Evolutionary conservation across 2,329 filamentous ascomycete species (phyloP).

Genomic region (Ramularia endophylla): DNA sequence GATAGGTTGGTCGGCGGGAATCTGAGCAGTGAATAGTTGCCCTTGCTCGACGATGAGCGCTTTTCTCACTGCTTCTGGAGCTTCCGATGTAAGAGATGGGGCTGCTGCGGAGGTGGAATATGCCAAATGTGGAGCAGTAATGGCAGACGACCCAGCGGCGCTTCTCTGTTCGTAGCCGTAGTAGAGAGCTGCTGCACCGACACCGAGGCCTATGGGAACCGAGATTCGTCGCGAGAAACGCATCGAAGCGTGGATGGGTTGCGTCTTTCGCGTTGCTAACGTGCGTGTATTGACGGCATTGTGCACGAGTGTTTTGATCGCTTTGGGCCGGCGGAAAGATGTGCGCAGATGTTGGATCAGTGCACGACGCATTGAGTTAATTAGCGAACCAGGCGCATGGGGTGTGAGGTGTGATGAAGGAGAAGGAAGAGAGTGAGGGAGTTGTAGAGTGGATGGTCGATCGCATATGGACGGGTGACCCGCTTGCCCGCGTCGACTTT

Average conservation of each 20-base stretch:
- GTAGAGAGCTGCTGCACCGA: slow-evolving; percentile 66
- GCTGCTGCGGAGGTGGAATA: slow-evolving; percentile 26
- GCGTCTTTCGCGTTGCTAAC: slow-evolving; percentile 34
- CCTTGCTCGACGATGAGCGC: slow-evolving; percentile 86
- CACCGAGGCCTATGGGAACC: slow-evolving; percentile 60
- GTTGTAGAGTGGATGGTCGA: background rate
- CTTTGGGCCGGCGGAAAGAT: slow-evolving; percentile 57
- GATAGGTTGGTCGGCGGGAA: slow-evolving; percentile 78
- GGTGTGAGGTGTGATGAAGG: slow-evolving; percentile 5
- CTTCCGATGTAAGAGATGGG: slow-evolving; percentile 11
- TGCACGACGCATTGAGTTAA: slow-evolving; percentile 64
- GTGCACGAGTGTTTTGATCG: slow-evolving; percentile 44
- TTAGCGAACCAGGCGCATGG: slow-evolving; percentile 1
- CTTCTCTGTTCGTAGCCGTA: slow-evolving; percentile 54
- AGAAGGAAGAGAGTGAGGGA: background rate
- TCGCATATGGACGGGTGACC: background rate
- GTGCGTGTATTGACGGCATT: slow-evolving; percentile 45
- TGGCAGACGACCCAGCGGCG: slow-evolving; percentile 17
- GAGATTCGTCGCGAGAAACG: slow-evolving; percentile 60
- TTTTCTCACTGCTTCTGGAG: slow-evolving; percentile 51
- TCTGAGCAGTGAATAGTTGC: slow-evolving; percentile 79
- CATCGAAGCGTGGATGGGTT: slow-evolving; percentile 63
- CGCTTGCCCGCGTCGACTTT: background rate
- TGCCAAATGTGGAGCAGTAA: slow-evolving; percentile 11
- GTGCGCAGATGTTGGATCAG: slow-evolving; percentile 63